Evolutionary conservation across 148 eudicot genomes (phyloP).

Genomic region (Amaranthus palmeri): DNA sequence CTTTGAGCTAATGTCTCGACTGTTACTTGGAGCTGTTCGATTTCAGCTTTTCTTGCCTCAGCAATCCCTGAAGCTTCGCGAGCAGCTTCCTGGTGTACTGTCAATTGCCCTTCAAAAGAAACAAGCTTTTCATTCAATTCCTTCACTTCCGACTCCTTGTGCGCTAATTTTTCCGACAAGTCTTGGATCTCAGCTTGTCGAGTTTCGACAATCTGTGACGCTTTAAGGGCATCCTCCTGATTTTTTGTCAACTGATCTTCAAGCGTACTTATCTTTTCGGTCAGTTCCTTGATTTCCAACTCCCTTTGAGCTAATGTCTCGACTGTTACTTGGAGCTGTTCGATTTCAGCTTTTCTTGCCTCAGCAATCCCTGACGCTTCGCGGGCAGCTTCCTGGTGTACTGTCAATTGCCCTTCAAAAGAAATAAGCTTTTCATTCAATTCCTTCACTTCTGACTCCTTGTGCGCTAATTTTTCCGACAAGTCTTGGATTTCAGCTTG

Average conservation of each 20-base stretch:
- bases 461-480: no score
- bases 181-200: constrained; percentile 27
- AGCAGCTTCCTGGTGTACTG: constrained; percentile 17
- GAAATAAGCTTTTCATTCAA: no score
- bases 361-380: no score
- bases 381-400: no score
- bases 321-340: constrained; percentile 25
- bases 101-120: constrained; percentile 19
- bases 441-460: no score
- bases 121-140: constrained; percentile 17
- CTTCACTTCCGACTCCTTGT: constrained; percentile 14
- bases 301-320: constrained; percentile 24
- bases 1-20: constrained; percentile 29
- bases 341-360: no score
- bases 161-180: constrained; percentile 16
- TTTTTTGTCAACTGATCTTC: constrained; percentile 21
- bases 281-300: constrained; percentile 15
- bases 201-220: constrained; percentile 18
- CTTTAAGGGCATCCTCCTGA: constrained; percentile 22
- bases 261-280: constrained; percentile 14
- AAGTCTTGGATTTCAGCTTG: no score
- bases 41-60: constrained; percentile 38
- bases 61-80: constrained; percentile 34
- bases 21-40: constrained; percentile 41
- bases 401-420: no score